Evolutionary conservation across 495 filamentous ascomycete species (phyloP).

Genomic region (Penicillium silybi): DNA sequence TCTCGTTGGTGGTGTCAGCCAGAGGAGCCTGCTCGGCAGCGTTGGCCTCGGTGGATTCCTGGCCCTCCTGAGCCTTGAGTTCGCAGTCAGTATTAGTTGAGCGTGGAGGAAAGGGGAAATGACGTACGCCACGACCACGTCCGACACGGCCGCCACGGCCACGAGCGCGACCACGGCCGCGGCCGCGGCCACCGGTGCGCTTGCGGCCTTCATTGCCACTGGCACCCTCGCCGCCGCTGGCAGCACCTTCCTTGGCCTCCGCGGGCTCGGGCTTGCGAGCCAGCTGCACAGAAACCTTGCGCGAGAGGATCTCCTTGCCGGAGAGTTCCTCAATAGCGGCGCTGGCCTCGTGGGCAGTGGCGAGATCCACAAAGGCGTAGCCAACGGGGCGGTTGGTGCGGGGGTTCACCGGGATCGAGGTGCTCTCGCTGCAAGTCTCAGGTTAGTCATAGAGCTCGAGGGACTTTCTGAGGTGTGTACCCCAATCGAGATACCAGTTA

Average conservation of each 20-base stretch:
- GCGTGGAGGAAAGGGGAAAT: background rate
- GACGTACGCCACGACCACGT: conserved; percentile 70
- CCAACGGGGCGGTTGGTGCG: conserved; percentile 97
- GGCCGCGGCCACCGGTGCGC: conserved; percentile 70
- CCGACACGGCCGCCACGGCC: conserved; percentile 57
- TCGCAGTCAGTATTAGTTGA: conserved; percentile 7
- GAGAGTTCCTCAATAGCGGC: conserved; percentile 91
- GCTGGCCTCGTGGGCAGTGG: conserved; percentile 88
- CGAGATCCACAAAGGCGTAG: conserved; percentile 98
- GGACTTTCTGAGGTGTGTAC: background rate
- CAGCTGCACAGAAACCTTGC: conserved; percentile 98
- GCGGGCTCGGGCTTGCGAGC: conserved; percentile 93
- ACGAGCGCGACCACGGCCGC: conserved; percentile 71
- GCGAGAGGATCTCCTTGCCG: conserved; percentile 92
- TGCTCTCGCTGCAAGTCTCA: conserved; percentile 71
- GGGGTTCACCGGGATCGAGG: conserved; percentile 98
- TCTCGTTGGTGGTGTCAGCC: conserved; percentile 59
- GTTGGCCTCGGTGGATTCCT: conserved; percentile 44
- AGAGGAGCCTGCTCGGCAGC: conserved; percentile 52
- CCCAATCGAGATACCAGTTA: background rate
- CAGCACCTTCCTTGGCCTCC: conserved; percentile 70
- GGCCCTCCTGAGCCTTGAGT: conserved; percentile 23
- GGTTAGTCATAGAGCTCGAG: conserved; percentile 14
- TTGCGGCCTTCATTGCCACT: conserved; percentile 73
- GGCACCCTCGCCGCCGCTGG: conserved; percentile 62